Evolutionary conservation across 805 yeast species (phyloP).

Genomic region (Suhomyces faveliae): DNA sequence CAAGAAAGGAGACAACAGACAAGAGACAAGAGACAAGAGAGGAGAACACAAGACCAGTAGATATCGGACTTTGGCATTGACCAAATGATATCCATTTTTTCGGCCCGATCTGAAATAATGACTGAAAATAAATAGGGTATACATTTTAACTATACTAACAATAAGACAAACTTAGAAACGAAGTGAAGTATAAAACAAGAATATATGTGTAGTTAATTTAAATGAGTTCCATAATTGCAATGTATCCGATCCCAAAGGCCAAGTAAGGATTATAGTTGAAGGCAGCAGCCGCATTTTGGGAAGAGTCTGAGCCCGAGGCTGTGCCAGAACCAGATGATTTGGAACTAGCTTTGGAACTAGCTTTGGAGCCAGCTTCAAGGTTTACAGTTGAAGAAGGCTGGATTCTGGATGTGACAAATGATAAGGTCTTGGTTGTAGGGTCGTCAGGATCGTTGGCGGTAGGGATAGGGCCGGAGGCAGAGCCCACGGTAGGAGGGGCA

Average conservation of each 20-base stretch:
- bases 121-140: background rate
- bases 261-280: background rate
- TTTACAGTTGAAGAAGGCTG: constrained; percentile 18
- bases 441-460: constrained; percentile 17
- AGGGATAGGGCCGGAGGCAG: constrained; percentile 15
- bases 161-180: background rate
- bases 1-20: background rate
- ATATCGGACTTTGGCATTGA: too few relatives aligned
- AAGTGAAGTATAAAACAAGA: background rate
- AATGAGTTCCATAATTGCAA: background rate
- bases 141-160: background rate
- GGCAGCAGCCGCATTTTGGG: background rate
- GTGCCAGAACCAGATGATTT: constrained; percentile 2
- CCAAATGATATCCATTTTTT: too few relatives aligned
- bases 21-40: too few relatives aligned
- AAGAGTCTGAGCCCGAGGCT: background rate
- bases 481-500: constrained; percentile 9
- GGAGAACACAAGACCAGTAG: too few relatives aligned
- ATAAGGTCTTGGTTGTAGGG: constrained; percentile 21
- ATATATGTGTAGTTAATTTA: background rate
- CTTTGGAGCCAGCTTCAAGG: background rate
- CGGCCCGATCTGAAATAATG: too few relatives aligned
- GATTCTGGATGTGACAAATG: constrained; percentile 34
- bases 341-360: too few relatives aligned
- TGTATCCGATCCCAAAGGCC: constrained; percentile 1